These are phyloP conservation scores for Fusarium abutilonis DNA, from an alignment of 2,329 filamentous ascomycete species.

Conservation along the genomic window DNA sequence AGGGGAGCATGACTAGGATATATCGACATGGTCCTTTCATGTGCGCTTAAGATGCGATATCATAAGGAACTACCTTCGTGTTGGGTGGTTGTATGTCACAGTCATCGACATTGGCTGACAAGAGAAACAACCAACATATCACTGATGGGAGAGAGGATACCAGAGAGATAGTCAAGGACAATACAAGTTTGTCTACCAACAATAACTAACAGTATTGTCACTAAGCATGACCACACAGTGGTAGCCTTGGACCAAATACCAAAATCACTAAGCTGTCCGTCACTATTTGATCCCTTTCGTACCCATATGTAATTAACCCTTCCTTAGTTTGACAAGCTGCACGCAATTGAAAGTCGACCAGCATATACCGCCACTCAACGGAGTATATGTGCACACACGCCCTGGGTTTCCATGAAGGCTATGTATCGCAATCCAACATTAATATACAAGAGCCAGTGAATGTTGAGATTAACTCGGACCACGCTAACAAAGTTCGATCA, in stretches of 20 bases:
- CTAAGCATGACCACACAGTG: slow-evolving; percentile 3
- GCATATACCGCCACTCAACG: slow-evolving; percentile 7
- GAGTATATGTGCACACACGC: background rate
- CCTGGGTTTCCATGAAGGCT: slow-evolving; percentile 3
- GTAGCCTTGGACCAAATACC: slow-evolving; percentile 8
- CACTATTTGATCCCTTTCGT: slow-evolving; percentile 13
- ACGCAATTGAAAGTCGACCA: background rate
- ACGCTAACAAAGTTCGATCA: slow-evolving; percentile 1
- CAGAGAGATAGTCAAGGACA: background rate
- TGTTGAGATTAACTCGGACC: slow-evolving; percentile 6
- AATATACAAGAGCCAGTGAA: slow-evolving; percentile 33
- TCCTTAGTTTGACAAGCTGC: background rate
- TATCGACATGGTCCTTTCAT: background rate
- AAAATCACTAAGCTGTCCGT: slow-evolving; percentile 17
- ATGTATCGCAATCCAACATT: slow-evolving; percentile 19
- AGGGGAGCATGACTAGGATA: background rate
- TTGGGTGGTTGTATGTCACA: too few species aligned
- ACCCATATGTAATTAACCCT: slow-evolving; percentile 27
- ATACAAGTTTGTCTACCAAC: slow-evolving; percentile 7
- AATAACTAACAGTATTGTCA: slow-evolving; percentile 20
- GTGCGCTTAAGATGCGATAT: background rate
- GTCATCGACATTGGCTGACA: too few species aligned
- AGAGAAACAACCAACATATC: background rate
- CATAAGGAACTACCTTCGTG: too few species aligned
- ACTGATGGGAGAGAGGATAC: background rate